Conservation (phyloP, 345 rosid species). For the Cardamine chenopodiifolia region DNA sequence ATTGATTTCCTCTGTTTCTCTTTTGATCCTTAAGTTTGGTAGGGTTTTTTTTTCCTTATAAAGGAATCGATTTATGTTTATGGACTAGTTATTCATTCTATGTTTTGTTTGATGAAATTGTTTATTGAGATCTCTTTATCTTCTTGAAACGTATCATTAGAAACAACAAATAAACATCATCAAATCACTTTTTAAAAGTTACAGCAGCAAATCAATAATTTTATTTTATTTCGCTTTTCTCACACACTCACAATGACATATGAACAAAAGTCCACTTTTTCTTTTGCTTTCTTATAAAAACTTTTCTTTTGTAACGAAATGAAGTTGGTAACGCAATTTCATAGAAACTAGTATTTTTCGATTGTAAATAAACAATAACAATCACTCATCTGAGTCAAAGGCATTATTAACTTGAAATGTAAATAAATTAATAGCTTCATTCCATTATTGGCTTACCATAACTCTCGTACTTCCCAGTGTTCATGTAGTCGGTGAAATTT, state of each 20-base stretch:
- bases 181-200: background rate
- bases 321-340: background rate
- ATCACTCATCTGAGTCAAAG: background rate
- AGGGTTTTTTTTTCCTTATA: background rate
- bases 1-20: background rate
- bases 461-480: slow-evolving; percentile 13
- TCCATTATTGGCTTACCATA: slow-evolving; percentile 37
- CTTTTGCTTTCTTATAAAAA: background rate
- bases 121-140: background rate
- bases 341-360: background rate
- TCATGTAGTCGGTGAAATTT: slow-evolving; percentile 50
- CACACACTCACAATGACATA: background rate
- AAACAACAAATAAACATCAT: background rate
- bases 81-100: background rate
- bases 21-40: background rate
- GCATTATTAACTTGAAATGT: background rate
- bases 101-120: background rate
- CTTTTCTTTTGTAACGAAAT: background rate
- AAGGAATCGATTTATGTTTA: background rate
- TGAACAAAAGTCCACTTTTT: background rate
- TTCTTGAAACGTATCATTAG: background rate
- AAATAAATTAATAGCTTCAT: background rate
- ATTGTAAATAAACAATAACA: background rate
- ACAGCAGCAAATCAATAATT: background rate
- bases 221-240: background rate